Conservation (phyloP, 192 early-diverging fungal species). For the Backusella parvicylindrica region DNA sequence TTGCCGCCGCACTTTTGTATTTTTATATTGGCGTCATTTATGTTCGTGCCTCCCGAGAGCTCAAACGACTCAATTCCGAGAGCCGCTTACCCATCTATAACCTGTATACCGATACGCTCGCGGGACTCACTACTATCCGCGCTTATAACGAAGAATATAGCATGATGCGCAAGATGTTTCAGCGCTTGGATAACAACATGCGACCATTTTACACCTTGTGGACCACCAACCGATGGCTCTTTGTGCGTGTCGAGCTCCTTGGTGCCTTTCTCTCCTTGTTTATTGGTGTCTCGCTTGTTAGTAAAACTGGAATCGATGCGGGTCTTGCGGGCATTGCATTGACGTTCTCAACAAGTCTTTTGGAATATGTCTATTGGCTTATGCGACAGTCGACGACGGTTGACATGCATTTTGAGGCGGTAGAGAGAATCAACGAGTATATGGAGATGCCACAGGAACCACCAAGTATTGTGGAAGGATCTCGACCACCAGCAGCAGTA, state of each 20-base stretch:
- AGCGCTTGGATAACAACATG: slow-evolving; percentile 67
- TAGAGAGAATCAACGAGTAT: slow-evolving; percentile 85
- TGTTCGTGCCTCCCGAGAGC: slow-evolving; percentile 53
- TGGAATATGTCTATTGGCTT: slow-evolving; percentile 67
- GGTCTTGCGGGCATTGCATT: slow-evolving; percentile 81
- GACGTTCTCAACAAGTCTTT: slow-evolving; percentile 80
- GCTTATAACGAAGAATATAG: slow-evolving; percentile 68
- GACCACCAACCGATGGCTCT: slow-evolving; percentile 55
- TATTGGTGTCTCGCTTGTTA: slow-evolving; percentile 60
- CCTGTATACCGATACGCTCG: slow-evolving; percentile 55
- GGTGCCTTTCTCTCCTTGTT: slow-evolving; percentile 17
- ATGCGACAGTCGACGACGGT: slow-evolving; percentile 74
- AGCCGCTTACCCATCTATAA: slow-evolving; percentile 71
- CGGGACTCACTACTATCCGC: slow-evolving; percentile 70
- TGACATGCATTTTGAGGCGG: slow-evolving; percentile 82
- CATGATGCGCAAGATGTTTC: slow-evolving; percentile 58
- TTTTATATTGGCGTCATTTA: slow-evolving; percentile 22
- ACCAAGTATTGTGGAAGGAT: slow-evolving; percentile 46
- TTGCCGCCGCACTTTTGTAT: slow-evolving; percentile 20
- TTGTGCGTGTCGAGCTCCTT: slow-evolving; percentile 27
- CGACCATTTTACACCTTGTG: slow-evolving; percentile 80
- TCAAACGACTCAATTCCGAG: slow-evolving; percentile 76
- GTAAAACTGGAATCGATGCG: slow-evolving; percentile 59
- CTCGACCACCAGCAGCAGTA: slow-evolving; percentile 43
- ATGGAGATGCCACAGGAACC: slow-evolving; percentile 74